Evolutionary conservation across 2,329 filamentous ascomycete genomes (phyloP).

Genomic region (Colletotrichum lindemuthianum): DNA sequence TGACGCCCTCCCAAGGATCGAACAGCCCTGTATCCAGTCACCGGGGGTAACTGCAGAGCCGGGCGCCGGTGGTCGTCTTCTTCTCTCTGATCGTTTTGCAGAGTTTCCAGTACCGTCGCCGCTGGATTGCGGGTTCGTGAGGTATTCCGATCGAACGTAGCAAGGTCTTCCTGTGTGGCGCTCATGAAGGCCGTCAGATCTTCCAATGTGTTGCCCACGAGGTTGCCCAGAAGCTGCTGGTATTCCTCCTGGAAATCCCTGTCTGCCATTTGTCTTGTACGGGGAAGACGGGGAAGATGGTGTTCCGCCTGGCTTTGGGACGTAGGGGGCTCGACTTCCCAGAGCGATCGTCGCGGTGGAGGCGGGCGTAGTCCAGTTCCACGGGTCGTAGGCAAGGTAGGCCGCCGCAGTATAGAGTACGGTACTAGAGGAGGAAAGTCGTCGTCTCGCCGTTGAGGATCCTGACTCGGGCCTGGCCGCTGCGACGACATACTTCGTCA

Average conservation of each 20-base stretch:
- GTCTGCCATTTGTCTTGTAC: slow-evolving; percentile 32
- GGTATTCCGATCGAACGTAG: not conserved
- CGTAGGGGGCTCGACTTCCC: slow-evolving; percentile 21
- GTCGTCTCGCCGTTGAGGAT: slow-evolving; percentile 45
- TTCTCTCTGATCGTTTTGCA: slow-evolving; percentile 31
- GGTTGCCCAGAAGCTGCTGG: slow-evolving; percentile 31
- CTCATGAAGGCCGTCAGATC: slow-evolving; percentile 31
- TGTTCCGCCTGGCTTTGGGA: slow-evolving; percentile 16
- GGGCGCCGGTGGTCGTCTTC: slow-evolving; percentile 22
- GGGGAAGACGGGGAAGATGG: slow-evolving; percentile 14
- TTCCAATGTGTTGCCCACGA: slow-evolving; percentile 31
- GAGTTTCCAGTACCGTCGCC: slow-evolving; percentile 12
- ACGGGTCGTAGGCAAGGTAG: slow-evolving; percentile 29
- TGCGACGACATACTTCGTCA: slow-evolving; percentile 36
- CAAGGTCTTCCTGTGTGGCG: slow-evolving; percentile 15
- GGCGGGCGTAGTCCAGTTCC: slow-evolving; percentile 9
- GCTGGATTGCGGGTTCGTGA: slow-evolving; percentile 8
- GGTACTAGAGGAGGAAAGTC: slow-evolving; percentile 46
- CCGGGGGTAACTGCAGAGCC: slow-evolving; percentile 22
- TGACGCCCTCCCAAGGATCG: slow-evolving; percentile 27
- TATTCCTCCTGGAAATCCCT: slow-evolving; percentile 36
- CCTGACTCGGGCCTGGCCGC: slow-evolving; percentile 34
- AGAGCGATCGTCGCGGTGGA: slow-evolving; percentile 17
- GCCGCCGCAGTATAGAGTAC: slow-evolving; percentile 45
- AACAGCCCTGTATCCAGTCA: slow-evolving; percentile 17